A percentile compares a stretch with the other conserved stretches of the same genome.
These are phyloP conservation scores for Talaromyces nanjingensis DNA, from an alignment of 495 filamentous ascomycete species.

Conservation along the genomic window DNA sequence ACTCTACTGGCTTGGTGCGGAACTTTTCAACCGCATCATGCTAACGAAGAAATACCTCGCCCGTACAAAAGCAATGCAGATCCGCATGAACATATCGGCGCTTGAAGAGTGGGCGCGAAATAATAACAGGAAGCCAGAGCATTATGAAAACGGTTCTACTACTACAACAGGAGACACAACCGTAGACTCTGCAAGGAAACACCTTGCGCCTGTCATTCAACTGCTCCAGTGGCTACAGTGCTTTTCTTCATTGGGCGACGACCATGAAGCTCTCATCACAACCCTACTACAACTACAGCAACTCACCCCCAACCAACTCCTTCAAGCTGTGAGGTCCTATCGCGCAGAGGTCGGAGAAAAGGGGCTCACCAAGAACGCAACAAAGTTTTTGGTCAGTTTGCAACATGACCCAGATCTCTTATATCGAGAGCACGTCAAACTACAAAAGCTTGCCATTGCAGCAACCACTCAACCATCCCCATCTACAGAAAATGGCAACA, in stretches of 20 bases:
- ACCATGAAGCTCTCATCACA: slow-evolving; percentile 76
- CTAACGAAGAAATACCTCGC: slow-evolving; percentile 91
- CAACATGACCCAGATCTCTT: slow-evolving; percentile 55
- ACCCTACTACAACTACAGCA: slow-evolving; percentile 84
- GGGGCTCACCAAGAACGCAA: slow-evolving; percentile 72
- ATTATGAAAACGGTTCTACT: slow-evolving; percentile 89
- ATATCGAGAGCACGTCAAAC: slow-evolving; percentile 27
- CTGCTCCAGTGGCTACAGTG: slow-evolving; percentile 97
- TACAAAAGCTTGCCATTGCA: slow-evolving; percentile 19
- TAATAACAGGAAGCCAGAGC: slow-evolving; percentile 92
- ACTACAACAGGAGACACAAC: slow-evolving; percentile 80
- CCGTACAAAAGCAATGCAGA: slow-evolving; percentile 98
- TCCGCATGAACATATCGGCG: slow-evolving; percentile 94
- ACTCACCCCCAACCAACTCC: slow-evolving; percentile 79
- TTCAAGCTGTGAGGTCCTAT: slow-evolving; percentile 89
- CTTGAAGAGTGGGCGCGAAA: slow-evolving; percentile 92
- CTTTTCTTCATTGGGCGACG: slow-evolving; percentile 93
- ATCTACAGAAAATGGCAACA: slow-evolving; percentile 13
- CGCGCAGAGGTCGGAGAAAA: slow-evolving; percentile 94
- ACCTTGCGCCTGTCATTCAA: slow-evolving; percentile 88
- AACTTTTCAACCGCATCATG: slow-evolving; percentile 98
- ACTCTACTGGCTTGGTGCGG: slow-evolving; percentile 92
- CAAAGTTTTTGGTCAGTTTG: slow-evolving; percentile 77
- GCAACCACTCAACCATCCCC: not conserved
- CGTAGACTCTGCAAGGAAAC: slow-evolving; percentile 70